These are phyloP conservation scores for Rhizopus delemar DNA, from an alignment of 371 early-diverging fungal species.

Conservation along the genomic window DNA sequence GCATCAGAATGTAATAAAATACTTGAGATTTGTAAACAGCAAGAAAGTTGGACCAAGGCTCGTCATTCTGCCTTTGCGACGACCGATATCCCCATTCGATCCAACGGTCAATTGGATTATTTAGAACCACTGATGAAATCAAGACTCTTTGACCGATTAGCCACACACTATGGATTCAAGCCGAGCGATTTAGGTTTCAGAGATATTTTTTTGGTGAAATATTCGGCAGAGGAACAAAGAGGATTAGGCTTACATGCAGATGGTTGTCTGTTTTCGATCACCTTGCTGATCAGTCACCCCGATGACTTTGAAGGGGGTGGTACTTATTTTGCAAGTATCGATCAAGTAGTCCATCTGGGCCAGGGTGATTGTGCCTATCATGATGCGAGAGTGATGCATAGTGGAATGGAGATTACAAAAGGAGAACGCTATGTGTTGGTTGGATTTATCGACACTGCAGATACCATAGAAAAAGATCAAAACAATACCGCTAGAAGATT, in stretches of 20 bases:
- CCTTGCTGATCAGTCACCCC: constrained; percentile 51
- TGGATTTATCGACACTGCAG: constrained; percentile 60
- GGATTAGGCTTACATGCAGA: constrained; percentile 56
- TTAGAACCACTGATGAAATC: constrained; percentile 25
- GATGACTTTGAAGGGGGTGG: constrained; percentile 67
- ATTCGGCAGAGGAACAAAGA: constrained; percentile 46
- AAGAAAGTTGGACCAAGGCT: constrained; percentile 39
- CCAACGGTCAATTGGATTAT: constrained; percentile 6
- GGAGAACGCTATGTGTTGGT: constrained; percentile 55
- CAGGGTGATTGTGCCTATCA: constrained; percentile 60
- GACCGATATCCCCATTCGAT: constrained; percentile 50
- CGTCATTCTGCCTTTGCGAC: constrained; percentile 64
- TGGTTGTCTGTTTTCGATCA: constrained; percentile 62
- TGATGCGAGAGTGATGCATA: constrained; percentile 52
- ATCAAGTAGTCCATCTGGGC: constrained; percentile 25
- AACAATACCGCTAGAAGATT: not conserved
- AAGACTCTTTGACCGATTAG: constrained; percentile 29
- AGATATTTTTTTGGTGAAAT: constrained; percentile 61
- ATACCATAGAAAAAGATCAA: constrained; percentile 40
- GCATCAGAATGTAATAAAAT: constrained; percentile 32
- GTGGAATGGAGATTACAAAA: constrained; percentile 47
- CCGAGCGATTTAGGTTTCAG: constrained; percentile 48
- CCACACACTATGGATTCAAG: constrained; percentile 38
- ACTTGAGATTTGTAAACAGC: constrained; percentile 20
- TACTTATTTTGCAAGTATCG: constrained; percentile 46